Percentiles rank a stretch among this genome's conserved stretches.
Conservation (phyloP, 106 monocot species). For the Acorus calamus region DNA sequence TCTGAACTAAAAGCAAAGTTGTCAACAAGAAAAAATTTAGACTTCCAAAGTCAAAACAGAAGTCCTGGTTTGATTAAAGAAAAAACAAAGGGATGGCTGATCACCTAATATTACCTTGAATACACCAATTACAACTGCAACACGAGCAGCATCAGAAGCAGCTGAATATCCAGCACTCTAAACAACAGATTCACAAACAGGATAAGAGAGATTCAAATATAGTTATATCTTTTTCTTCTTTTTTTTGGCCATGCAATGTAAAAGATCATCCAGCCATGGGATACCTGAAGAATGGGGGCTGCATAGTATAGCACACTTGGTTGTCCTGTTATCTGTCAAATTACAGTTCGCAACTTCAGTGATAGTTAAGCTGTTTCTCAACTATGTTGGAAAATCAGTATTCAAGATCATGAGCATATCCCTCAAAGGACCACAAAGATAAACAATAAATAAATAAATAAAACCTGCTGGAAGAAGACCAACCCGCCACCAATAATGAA, state of each 20-base stretch:
- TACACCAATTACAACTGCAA: slow-evolving; percentile 77
- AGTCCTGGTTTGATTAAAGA: too few relatives aligned
- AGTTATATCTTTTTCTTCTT: too few relatives aligned
- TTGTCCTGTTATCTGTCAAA: slow-evolving; percentile 86
- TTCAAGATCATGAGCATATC: too few relatives aligned
- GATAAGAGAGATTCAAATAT: not conserved
- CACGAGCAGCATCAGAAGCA: slow-evolving; percentile 93
- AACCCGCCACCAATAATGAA: slow-evolving; percentile 90
- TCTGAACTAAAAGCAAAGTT: too few relatives aligned
- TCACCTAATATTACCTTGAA: slow-evolving; percentile 58
- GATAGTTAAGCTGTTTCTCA: not conserved
- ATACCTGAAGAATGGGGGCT: slow-evolving; percentile 92
- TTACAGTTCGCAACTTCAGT: not conserved
- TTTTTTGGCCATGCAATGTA: not conserved
- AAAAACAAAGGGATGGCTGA: too few relatives aligned
- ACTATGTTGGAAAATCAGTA: too few relatives aligned
- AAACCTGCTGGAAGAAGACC: slow-evolving; percentile 95
- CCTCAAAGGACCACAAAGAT: too few relatives aligned
- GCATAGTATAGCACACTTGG: slow-evolving; percentile 98
- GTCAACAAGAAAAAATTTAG: not conserved
- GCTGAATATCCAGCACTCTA: slow-evolving; percentile 98
- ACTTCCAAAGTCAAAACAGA: too few relatives aligned
- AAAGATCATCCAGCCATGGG: not conserved
- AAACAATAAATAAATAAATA: not conserved
- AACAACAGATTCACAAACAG: slow-evolving; percentile 3